Base-by-base conservation (phyloP, 176 grass and related monocot species). In the Ampelocalamus luodianensis region DNA sequence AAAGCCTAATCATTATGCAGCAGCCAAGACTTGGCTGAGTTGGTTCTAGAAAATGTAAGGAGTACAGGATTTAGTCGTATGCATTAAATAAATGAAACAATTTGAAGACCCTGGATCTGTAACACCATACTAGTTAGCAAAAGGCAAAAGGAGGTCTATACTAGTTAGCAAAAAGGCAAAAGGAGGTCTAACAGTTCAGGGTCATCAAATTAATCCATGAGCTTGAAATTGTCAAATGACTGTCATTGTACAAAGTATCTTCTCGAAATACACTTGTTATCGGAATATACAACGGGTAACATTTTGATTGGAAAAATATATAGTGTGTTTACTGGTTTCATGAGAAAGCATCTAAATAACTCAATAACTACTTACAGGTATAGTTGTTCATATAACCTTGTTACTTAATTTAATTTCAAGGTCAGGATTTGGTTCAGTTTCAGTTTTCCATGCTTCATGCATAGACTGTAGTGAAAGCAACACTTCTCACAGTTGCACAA, bases 11-110 rank as follows among this genome's bases (percentile, higher is more conserved):
- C 38, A 74, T 79, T 68, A 87, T 34, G 17, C 1, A 53, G 14
- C 23, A 40, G 10, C 56, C 32, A 16, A 76, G 39, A 32, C 11
- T 29, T 29, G 29, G 29, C n/a, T 29, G 29, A 29, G 29, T 45
- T n/a, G 39, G 20, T 61, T 82, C 53, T 82, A 72, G 39, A 82
- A 22, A 81, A 68, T 39, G 66, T 43, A 17, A 42, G 20, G 36
- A 4, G 26, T 72, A 39, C 62, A 20, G 0, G 13, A 22, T 72
- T 73, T 63, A 48, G 11, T 18, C 45, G 29, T 12, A 54, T 36
- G 2, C 9, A 39, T 23, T 37, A 23, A 55, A 79, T 22, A 42
- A 73, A 55, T n/a, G 20, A 26, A 10, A 43, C 10, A 43, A 43
- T 82, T 23, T 67, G 13, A 68, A 9, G 24, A 12, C 16, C 15